A percentile compares a stretch with the other conserved stretches of the same genome.
phyloP scores from a whole-genome alignment of 2,329 filamentous ascomycete genomes.

The Aspergillus sp. region DNA sequence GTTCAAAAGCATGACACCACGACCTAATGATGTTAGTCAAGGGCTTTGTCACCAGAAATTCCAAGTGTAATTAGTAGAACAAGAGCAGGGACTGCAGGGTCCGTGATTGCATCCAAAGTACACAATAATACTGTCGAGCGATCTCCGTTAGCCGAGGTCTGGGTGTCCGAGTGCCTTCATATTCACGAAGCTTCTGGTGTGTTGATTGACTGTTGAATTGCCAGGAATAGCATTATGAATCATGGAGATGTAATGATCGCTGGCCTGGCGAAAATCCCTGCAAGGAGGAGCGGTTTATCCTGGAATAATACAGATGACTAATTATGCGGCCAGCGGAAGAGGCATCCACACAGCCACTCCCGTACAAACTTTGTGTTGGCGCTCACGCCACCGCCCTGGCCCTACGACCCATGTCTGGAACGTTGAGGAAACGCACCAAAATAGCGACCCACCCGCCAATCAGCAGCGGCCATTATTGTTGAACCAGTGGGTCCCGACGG shows the following conservation, averaged over 20 bases:
- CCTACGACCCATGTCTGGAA: neutral
- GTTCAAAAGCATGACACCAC: neutral
- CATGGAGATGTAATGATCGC: slow-evolving; percentile 1
- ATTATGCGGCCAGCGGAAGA: neutral
- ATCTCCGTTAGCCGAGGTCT: neutral
- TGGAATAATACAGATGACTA: neutral
- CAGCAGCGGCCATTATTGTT: neutral
- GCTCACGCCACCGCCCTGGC: neutral
- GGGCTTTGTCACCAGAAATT: slow-evolving; percentile 6
- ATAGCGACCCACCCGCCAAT: neutral
- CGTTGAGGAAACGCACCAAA: neutral
- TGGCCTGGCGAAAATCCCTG: no score
- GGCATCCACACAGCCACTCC: neutral
- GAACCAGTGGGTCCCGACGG: neutral
- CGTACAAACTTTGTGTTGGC: no score
- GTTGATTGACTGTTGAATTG: neutral
- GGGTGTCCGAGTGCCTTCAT: neutral
- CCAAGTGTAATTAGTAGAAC: neutral
- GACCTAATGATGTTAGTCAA: neutral
- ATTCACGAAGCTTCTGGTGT: neutral
- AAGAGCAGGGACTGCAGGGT: neutral
- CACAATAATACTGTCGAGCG: no score
- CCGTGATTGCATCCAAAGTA: no score
- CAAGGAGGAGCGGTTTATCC: no score
- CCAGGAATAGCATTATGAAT: neutral